Base-by-base conservation (phyloP, 2,329 filamentous ascomycete genomes). In the Xylariales sp. region DNA sequence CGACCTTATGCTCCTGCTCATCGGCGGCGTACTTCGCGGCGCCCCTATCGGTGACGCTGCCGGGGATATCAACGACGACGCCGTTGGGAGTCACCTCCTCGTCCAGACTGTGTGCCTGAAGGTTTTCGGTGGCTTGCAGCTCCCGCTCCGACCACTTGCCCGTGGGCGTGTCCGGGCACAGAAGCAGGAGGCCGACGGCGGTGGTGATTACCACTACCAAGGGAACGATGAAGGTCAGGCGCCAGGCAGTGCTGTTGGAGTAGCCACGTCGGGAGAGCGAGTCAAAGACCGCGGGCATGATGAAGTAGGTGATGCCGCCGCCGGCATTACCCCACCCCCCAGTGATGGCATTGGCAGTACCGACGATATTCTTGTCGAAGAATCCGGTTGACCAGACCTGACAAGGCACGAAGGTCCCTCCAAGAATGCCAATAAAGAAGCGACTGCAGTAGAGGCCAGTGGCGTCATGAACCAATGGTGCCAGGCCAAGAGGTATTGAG, bases 371-470 rank as follows among this genome's bases (percentile, higher is more conserved):
- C 67, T 90, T 93, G 65, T 96, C 89, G 59, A 88, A 95, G 70
- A 95, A 95, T 0, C 83, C 88, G 0, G 88, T 95, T 8, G 84
- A 87, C 88, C 89, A 95, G 6, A 95, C 90, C 57, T 94, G 88
- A 59, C 88, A 95, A 11, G 86, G 86, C 1, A 91, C 86, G 51
- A 91, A 91, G 2, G 79, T 77, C 3, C 82, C 84, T 28, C 86
- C 86, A 0, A 91, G 75, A 29, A 91, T 83, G 43, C 85, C 85
- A 45, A 90, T 78, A 62, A 90, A 90, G 69, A 91, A 91, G 30
- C 86, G 78, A 33, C 85, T 74, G 15, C 76, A 64, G 49, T 88
- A 82, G n/a, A 91, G 73, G 7, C 85, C 82, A 5, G 62, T 65
- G 5, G 78, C 78, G 37, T 73, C 81, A 33, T 78, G 81, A 27